Percentiles rank a stretch among this genome's conserved stretches.
Conservation (phyloP, 306 rosid species). For the Glycyrrhiza uralensis region DNA sequence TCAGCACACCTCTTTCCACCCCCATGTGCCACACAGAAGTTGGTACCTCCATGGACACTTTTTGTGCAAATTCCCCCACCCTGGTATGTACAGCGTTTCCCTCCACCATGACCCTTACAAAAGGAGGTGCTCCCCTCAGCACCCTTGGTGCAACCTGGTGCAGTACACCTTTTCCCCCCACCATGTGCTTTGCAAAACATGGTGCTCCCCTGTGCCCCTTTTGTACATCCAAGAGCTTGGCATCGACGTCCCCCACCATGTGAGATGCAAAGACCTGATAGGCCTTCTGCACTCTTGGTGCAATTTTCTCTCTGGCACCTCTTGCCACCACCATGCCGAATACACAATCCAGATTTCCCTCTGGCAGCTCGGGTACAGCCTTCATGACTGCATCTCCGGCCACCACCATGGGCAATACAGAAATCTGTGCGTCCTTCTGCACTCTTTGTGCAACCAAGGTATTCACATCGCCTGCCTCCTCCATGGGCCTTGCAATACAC, state of each 20-base stretch:
- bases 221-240: conserved; percentile 77
- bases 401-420: conserved; percentile 98
- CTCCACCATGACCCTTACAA: conserved; percentile 97
- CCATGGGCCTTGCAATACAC: conserved; percentile 98
- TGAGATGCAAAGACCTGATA: conserved; percentile 93
- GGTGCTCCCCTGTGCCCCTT: conserved; percentile 97
- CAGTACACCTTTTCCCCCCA: conserved; percentile 88
- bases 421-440: conserved; percentile 96
- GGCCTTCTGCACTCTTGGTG: conserved; percentile 93
- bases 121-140: conserved; percentile 95
- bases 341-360: conserved; percentile 93
- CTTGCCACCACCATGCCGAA: conserved; percentile 96
- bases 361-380: conserved; percentile 90
- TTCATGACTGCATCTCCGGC: conserved; percentile 78
- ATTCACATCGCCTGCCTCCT: conserved; percentile 93
- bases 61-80: conserved; percentile 80
- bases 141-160: conserved; percentile 89
- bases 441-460: conserved; percentile 95
- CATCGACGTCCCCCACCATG: conserved; percentile 97
- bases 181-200: conserved; percentile 98
- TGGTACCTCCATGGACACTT: conserved; percentile 96
- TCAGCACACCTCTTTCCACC: conserved; percentile 94
- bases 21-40: conserved; percentile 94
- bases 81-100: conserved; percentile 82
- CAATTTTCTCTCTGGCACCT: conserved; percentile 89